Conservation (phyloP, 2,329 filamentous ascomycete species). For the Hypoxylon sp. region DNA sequence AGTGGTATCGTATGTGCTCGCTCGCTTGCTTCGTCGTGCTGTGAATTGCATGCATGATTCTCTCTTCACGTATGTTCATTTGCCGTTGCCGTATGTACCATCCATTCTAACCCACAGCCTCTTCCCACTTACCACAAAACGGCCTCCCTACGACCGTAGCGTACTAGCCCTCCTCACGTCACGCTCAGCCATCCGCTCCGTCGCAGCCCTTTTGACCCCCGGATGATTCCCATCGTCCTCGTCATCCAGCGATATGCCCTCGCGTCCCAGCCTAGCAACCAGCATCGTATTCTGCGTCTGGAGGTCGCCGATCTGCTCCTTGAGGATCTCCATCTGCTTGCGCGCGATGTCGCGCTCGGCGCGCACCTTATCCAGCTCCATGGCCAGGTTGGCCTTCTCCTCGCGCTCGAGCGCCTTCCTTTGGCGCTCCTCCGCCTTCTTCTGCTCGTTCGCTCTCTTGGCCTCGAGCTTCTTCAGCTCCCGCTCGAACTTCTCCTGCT, state of each 20-base stretch:
- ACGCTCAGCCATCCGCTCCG: slow-evolving; percentile 24
- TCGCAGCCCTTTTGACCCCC: slow-evolving; percentile 33
- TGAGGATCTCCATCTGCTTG: slow-evolving; percentile 69
- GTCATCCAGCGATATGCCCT: slow-evolving; percentile 49
- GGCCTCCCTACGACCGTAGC: slow-evolving; percentile 19
- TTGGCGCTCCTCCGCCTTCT: slow-evolving; percentile 68
- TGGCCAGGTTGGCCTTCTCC: slow-evolving; percentile 63
- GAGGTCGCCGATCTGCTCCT: slow-evolving; percentile 68
- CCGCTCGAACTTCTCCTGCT: slow-evolving; percentile 75
- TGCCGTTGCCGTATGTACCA: background rate
- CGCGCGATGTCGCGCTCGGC: slow-evolving; percentile 67
- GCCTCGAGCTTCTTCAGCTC: slow-evolving; percentile 76
- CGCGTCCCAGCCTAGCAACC: slow-evolving; percentile 67
- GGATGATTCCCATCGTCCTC: background rate
- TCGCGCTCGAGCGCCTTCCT: slow-evolving; percentile 69
- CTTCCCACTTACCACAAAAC: background rate
- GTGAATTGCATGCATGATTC: background rate
- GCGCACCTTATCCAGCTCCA: slow-evolving; percentile 67
- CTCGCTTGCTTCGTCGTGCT: background rate
- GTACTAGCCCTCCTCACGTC: background rate
- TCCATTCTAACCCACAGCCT: background rate
- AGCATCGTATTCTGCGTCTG: slow-evolving; percentile 73
- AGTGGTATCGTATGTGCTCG: slow-evolving; percentile 15
- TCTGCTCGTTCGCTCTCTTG: slow-evolving; percentile 73
- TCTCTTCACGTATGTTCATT: background rate